Conservation (phyloP, 169 alveolate species). For the Eimeria acervulina region DNA sequence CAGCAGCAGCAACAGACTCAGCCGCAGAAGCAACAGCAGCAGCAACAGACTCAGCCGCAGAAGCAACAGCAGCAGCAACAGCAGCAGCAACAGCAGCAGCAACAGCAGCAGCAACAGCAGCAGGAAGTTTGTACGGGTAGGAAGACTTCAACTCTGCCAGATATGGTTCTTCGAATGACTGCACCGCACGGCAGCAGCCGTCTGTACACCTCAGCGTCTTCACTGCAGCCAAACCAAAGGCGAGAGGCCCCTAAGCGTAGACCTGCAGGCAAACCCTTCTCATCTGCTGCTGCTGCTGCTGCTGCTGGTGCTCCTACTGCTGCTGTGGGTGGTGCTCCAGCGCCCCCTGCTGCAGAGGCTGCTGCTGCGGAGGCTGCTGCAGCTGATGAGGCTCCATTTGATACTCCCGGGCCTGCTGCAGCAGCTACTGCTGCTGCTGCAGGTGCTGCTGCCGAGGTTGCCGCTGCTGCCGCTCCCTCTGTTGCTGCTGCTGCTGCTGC, state of each 20-base stretch:
- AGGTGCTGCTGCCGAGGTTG: no score
- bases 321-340: background rate
- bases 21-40: no score
- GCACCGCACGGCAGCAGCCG: background rate
- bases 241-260: constrained; percentile 1
- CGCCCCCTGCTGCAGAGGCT: no score
- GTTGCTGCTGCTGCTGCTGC: constrained; percentile 27
- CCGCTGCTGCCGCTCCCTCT: constrained; percentile 9
- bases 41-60: no score
- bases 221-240: constrained; percentile 37
- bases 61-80: background rate
- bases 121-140: background rate
- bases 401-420: background rate
- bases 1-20: no score
- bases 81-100: background rate
- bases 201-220: background rate
- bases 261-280: background rate
- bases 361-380: constrained; percentile 1
- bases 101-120: background rate
- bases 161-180: background rate
- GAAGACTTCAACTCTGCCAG: constrained; percentile 34
- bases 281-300: constrained; percentile 7
- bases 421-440: background rate
- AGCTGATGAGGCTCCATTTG: background rate
- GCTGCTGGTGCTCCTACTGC: background rate